Evolutionary conservation across 768 basidiomycete species (phyloP).

Genomic region (Lentinula lateritia): DNA sequence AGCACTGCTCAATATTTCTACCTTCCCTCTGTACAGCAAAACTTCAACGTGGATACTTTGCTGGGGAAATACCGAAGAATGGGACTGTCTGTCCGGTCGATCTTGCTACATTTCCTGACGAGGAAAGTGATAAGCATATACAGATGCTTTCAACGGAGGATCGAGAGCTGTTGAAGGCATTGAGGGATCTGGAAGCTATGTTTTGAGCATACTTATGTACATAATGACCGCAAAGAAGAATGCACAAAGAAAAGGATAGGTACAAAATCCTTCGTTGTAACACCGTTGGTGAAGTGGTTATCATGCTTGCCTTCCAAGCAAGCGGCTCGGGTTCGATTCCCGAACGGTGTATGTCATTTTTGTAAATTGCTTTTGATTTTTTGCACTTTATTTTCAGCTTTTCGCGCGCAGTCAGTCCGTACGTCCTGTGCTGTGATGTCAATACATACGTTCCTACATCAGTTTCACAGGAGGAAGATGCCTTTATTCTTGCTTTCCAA

Average conservation of each 20-base stretch:
- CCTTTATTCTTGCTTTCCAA: too few species aligned
- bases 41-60: conserved; percentile 6
- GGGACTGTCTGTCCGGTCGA: conserved; percentile 11
- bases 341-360: conserved; percentile 3
- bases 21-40: conserved; percentile 9
- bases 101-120: conserved; percentile 9
- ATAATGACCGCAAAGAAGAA: not conserved
- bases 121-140: not conserved
- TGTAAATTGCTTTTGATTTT: not conserved
- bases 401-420: too few species aligned
- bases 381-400: too few species aligned
- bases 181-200: not conserved
- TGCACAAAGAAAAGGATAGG: too few species aligned
- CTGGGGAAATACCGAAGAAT: conserved; percentile 9
- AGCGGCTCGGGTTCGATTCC: conserved; percentile 8
- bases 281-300: conserved; percentile 51
- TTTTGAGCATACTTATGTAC: not conserved
- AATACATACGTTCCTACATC: too few species aligned
- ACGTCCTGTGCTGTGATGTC: too few species aligned
- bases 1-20: conserved; percentile 8
- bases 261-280: not conserved
- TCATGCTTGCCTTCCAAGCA: conserved; percentile 48
- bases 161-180: conserved; percentile 2
- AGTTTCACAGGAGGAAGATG: too few species aligned
- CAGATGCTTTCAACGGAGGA: not conserved